A percentile compares a stretch with the other conserved stretches of the same genome.
Evolutionary conservation across 208 protist species (phyloP).

Genomic region (Crithidia sp.): DNA sequence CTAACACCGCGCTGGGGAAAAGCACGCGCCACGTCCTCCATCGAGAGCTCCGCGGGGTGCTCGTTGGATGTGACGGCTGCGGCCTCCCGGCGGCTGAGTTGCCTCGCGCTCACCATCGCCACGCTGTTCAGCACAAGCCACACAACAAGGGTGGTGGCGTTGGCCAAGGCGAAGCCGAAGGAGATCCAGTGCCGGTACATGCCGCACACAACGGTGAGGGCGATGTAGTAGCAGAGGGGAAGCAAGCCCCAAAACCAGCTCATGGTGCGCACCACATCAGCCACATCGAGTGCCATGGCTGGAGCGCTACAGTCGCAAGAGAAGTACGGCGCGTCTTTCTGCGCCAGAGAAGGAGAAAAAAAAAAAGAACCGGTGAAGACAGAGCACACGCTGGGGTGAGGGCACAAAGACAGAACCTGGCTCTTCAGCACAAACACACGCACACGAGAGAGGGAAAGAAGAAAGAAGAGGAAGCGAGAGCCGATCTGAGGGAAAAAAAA

Average conservation of each 20-base stretch:
- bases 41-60: background rate
- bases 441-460: no score
- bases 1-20: no score
- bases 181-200: conserved; percentile 38
- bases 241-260: conserved; percentile 31
- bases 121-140: conserved; percentile 22
- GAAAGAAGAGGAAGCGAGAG: no score
- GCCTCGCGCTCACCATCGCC: conserved; percentile 13
- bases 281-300: background rate
- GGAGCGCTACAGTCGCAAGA: background rate
- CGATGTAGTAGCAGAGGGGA: conserved; percentile 45
- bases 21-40: no score
- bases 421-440: no score
- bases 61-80: no score
- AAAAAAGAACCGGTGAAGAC: background rate
- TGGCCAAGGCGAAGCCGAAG: conserved; percentile 31
- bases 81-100: background rate
- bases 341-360: background rate
- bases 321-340: background rate
- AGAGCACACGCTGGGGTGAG: no score
- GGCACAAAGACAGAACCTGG: no score
- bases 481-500: no score
- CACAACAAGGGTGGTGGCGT: conserved; percentile 14
- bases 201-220: conserved; percentile 36
- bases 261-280: conserved; percentile 17